Percentiles rank a stretch among this genome's conserved stretches.
These are phyloP conservation scores for Sambucus nigra DNA, from an alignment of 129 eudicot species.

Conservation along the genomic window DNA sequence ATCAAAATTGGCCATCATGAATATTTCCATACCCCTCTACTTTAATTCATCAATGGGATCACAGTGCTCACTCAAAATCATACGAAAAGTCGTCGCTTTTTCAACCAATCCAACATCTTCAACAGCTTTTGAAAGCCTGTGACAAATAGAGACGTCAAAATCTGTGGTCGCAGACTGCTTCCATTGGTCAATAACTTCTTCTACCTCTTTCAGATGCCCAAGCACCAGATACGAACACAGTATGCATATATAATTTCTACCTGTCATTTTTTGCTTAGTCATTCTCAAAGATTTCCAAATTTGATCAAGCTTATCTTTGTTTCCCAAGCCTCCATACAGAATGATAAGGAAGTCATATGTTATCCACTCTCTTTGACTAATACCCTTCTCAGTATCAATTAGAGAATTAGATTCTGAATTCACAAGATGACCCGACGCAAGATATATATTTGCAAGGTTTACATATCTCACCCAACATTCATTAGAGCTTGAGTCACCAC, in stretches of 20 bases:
- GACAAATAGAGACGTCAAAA: conserved; percentile 40
- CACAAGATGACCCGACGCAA: conserved; percentile 49
- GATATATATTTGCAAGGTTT: conserved; percentile 62
- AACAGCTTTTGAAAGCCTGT: conserved; percentile 46
- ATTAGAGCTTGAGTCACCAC: conserved; percentile 25
- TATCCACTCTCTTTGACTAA: conserved; percentile 79
- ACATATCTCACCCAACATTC: conserved; percentile 65
- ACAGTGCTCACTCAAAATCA: conserved; percentile 30
- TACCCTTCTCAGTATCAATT: conserved; percentile 62
- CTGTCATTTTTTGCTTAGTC: conserved; percentile 73
- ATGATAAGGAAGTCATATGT: conserved; percentile 75
- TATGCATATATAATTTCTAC: conserved; percentile 61
- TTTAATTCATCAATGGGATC: conserved; percentile 7
- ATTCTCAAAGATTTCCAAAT: conserved; percentile 72
- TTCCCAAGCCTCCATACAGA: conserved; percentile 61
- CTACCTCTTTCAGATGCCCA: conserved; percentile 50
- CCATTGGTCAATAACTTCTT: conserved; percentile 75
- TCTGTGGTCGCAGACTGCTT: conserved; percentile 52
- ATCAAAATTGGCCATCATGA: too few relatives aligned
- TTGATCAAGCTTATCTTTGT: conserved; percentile 64
- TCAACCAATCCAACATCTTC: conserved; percentile 50
- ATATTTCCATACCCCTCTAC: conserved; percentile 1
- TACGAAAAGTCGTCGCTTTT: conserved; percentile 36
- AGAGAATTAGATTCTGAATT: conserved; percentile 40
- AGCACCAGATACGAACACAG: conserved; percentile 75